Conservation (phyloP, 2,329 filamentous ascomycete genomes). For the Penicillium sp. region DNA sequence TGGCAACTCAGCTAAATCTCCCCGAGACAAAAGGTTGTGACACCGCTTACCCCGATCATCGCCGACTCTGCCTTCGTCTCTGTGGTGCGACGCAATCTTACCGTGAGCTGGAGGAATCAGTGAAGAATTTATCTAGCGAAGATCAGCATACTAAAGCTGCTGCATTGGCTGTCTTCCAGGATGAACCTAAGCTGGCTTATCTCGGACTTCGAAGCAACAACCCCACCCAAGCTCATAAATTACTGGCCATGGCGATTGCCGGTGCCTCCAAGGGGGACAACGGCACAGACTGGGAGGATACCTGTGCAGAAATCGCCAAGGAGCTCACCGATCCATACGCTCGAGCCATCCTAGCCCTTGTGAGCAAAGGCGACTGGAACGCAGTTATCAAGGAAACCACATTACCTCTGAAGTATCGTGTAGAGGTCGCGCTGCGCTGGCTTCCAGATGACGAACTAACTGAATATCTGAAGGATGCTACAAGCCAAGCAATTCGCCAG, state of each 20-base stretch:
- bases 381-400: conserved; percentile 57
- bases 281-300: conserved; percentile 58
- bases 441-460: conserved; percentile 45
- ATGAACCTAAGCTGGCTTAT: conserved; percentile 57
- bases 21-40: conserved; percentile 50
- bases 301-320: conserved; percentile 60
- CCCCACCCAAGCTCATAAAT: conserved; percentile 53
- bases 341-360: conserved; percentile 59
- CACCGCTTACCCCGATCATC: conserved; percentile 54
- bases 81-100: conserved; percentile 57
- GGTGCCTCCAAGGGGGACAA: conserved; percentile 45
- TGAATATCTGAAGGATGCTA: conserved; percentile 55
- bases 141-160: conserved; percentile 61
- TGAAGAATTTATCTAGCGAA: conserved; percentile 52
- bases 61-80: conserved; percentile 58
- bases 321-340: conserved; percentile 61
- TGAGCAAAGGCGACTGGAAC: conserved; percentile 59
- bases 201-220: conserved; percentile 54
- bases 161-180: conserved; percentile 60
- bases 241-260: conserved; percentile 53
- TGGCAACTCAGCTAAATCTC: conserved; percentile 50
- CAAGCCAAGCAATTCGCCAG: conserved; percentile 48
- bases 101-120: conserved; percentile 46
- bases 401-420: conserved; percentile 57
- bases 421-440: conserved; percentile 59